Percentiles rank a stretch among this genome's conserved stretches.
Evolutionary conservation across 441 rosid species (phyloP).

Genomic region (Corymbia citriodora): DNA sequence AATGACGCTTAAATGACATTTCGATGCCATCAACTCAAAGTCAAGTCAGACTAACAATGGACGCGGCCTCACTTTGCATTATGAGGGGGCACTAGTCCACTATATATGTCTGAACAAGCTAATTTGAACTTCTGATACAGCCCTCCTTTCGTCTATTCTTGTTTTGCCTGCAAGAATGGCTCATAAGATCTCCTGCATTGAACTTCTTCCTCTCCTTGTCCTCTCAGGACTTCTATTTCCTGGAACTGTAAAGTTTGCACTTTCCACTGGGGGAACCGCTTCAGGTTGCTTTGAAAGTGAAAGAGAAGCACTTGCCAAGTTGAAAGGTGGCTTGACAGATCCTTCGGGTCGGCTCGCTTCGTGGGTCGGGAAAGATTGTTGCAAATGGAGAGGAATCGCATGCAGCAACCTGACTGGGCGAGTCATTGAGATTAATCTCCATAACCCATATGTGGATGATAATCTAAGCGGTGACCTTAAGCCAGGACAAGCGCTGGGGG

Average conservation of each 20-base stretch:
- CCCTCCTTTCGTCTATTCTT: not conserved
- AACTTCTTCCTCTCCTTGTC: not conserved
- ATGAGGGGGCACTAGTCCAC: not conserved
- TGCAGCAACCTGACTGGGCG: conserved; percentile 4
- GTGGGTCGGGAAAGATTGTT: conserved; percentile 12
- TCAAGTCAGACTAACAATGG: not conserved
- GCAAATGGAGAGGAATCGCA: conserved; percentile 10
- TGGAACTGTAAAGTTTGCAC: not conserved
- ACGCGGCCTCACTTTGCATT: not conserved
- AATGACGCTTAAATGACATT: not conserved
- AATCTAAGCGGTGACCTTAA: not conserved
- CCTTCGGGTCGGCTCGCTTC: not conserved
- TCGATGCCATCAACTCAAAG: not conserved
- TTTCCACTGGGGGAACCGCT: not conserved
- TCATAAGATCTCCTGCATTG: not conserved
- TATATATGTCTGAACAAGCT: not conserved
- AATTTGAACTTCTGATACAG: not conserved
- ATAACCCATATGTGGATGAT: not conserved
- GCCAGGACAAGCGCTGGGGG: not conserved
- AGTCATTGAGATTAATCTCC: not conserved
- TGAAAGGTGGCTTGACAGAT: conserved; percentile 3
- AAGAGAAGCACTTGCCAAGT: conserved; percentile 8
- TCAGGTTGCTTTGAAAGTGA: not conserved
- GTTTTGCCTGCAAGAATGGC: not conserved
- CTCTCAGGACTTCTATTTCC: not conserved